A percentile compares a stretch with the other conserved stretches of the same genome.
Evolutionary conservation across 192 early-diverging fungal species (phyloP).

Genomic region (Umbelopsis sp.): DNA sequence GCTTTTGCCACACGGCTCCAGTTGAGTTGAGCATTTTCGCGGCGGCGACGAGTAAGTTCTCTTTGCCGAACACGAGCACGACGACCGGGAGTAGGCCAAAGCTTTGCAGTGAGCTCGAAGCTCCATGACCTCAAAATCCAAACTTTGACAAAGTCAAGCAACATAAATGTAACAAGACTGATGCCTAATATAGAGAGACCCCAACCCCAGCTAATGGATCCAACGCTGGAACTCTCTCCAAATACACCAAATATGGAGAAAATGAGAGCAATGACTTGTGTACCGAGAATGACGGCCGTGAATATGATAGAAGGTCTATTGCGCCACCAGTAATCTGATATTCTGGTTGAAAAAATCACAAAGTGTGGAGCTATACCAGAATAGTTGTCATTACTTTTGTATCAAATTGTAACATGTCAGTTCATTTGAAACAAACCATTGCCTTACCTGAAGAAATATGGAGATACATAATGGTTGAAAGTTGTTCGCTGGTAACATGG

Average conservation of each 20-base stretch:
- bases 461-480: conserved; percentile 76
- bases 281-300: conserved; percentile 60
- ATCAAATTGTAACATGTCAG: neutral
- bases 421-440: neutral
- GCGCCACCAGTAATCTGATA: conserved; percentile 66
- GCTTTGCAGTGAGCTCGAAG: conserved; percentile 80
- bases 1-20: neutral
- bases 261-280: conserved; percentile 70
- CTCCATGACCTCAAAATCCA: conserved; percentile 74
- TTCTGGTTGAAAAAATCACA: conserved; percentile 73
- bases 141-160: conserved; percentile 72
- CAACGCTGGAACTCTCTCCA: conserved; percentile 31
- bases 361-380: conserved; percentile 62
- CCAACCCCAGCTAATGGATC: conserved; percentile 48
- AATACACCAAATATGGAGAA: conserved; percentile 51
- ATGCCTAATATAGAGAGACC: conserved; percentile 53
- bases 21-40: neutral
- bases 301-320: conserved; percentile 58
- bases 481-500: conserved; percentile 18
- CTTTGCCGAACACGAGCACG: conserved; percentile 30
- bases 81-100: conserved; percentile 70
- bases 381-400: neutral
- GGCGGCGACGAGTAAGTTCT: neutral
- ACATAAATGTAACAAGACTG: conserved; percentile 55
- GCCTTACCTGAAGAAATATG: conserved; percentile 64